Conservation (phyloP, 345 rosid species). For the Linum usitatissimum region DNA sequence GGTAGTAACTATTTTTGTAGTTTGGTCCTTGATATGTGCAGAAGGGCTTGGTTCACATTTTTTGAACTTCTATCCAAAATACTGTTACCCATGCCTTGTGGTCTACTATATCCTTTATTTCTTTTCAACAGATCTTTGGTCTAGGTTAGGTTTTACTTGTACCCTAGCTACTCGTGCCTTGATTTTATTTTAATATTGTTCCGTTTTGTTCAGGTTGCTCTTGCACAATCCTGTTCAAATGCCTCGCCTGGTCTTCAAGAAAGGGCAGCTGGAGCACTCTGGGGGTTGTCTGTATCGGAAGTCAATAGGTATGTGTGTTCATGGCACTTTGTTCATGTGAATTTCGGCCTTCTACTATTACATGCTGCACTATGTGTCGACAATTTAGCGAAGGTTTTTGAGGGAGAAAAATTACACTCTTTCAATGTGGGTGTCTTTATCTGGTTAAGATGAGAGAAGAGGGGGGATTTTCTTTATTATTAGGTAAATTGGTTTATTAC, state of each 20-base stretch:
- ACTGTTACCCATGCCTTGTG: neutral
- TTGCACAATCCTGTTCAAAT: conserved; percentile 76
- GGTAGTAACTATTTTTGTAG: neutral
- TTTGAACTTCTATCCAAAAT: neutral
- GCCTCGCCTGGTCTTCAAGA: conserved; percentile 94
- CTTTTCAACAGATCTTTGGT: neutral
- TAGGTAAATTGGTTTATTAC: no score
- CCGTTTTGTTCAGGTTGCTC: conserved; percentile 48
- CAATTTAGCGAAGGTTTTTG: neutral
- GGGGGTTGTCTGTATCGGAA: conserved; percentile 95
- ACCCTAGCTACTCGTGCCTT: neutral
- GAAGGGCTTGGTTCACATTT: neutral
- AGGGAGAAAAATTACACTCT: neutral
- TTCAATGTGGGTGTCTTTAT: neutral
- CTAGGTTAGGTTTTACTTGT: neutral
- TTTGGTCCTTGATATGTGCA: neutral
- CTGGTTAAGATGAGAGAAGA: neutral
- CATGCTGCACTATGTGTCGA: neutral
- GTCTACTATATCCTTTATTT: neutral
- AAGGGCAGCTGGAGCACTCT: conserved; percentile 96
- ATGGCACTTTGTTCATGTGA: neutral
- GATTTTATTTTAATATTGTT: neutral
- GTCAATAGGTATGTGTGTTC: conserved; percentile 51
- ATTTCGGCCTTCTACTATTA: neutral
- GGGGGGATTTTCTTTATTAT: no score